These are phyloP conservation scores for Mycena epipterygia DNA, from an alignment of 768 basidiomycete genomes.

Conservation along the genomic window DNA sequence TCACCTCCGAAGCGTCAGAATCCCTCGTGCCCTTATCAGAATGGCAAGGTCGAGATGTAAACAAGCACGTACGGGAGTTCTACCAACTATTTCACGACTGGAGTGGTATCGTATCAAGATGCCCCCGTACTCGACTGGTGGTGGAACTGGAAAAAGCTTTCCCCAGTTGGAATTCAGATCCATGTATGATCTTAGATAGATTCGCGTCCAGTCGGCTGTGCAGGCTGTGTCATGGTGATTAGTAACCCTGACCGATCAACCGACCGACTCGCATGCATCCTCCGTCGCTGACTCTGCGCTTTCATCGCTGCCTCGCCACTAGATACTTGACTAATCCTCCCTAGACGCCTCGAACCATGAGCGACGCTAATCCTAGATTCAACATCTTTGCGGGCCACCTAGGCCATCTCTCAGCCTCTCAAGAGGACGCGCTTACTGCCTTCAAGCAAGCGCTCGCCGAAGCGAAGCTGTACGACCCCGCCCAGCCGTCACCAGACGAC, in stretches of 20 bases:
- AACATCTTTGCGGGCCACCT: slow-evolving; percentile 61
- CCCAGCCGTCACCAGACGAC: slow-evolving; percentile 71
- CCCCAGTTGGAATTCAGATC: background rate
- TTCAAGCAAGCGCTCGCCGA: slow-evolving; percentile 69
- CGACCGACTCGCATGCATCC: no score
- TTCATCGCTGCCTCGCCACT: no score
- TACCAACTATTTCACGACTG: background rate
- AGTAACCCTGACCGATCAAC: background rate
- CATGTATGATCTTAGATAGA: no score
- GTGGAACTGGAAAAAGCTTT: background rate
- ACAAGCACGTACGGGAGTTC: background rate
- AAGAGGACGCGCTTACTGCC: slow-evolving; percentile 60
- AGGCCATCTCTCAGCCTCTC: slow-evolving; percentile 64
- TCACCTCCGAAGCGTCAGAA: background rate
- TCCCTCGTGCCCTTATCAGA: background rate
- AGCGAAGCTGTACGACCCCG: slow-evolving; percentile 64
- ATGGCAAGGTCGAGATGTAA: background rate
- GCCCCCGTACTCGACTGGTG: background rate
- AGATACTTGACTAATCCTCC: background rate
- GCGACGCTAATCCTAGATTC: slow-evolving; percentile 11
- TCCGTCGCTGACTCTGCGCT: background rate
- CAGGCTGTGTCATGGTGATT: no score
- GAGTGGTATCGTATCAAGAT: background rate
- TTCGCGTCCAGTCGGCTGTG: no score
- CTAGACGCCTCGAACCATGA: slow-evolving; percentile 23